A percentile compares a stretch with the other conserved stretches of the same genome.
Evolutionary conservation across 441 rosid genomes (phyloP).

Genomic region (Metrosideros polymorpha): DNA sequence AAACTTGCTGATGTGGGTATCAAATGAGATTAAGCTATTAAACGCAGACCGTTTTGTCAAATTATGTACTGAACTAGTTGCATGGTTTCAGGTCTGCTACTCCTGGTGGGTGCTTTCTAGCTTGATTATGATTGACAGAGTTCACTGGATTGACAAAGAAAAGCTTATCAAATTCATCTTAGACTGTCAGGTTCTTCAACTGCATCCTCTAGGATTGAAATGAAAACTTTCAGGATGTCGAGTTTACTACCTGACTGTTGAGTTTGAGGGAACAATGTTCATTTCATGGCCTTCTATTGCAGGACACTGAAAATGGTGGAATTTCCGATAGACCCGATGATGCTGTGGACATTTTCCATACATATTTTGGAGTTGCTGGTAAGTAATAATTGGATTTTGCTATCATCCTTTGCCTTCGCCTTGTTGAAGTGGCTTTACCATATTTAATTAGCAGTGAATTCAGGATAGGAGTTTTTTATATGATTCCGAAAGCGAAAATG

Average conservation of each 20-base stretch:
- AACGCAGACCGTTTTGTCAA: background rate
- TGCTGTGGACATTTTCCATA: constrained; percentile 89
- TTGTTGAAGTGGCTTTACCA: background rate
- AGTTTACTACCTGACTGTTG: background rate
- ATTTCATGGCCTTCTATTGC: background rate
- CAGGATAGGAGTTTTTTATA: background rate
- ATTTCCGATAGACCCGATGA: constrained; percentile 89
- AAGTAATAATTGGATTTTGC: background rate
- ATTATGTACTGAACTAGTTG: background rate
- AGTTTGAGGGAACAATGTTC: background rate
- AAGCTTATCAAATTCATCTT: constrained; percentile 74
- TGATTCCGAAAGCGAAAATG: background rate
- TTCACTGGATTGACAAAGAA: constrained; percentile 77
- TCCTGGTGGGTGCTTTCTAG: constrained; percentile 99
- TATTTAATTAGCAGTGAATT: background rate
- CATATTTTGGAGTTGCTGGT: constrained; percentile 96
- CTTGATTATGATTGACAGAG: constrained; percentile 84
- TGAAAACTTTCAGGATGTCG: background rate
- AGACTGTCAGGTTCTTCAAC: constrained; percentile 62
- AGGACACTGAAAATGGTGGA: constrained; percentile 84
- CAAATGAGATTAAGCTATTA: background rate
- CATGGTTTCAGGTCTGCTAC: constrained; percentile 73
- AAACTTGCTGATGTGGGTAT: constrained; percentile 80
- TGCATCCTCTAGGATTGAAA: background rate
- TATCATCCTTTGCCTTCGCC: background rate